Evolutionary conservation across 2,329 filamentous ascomycete genomes (phyloP).

Genomic region (Alternaria sp.): DNA sequence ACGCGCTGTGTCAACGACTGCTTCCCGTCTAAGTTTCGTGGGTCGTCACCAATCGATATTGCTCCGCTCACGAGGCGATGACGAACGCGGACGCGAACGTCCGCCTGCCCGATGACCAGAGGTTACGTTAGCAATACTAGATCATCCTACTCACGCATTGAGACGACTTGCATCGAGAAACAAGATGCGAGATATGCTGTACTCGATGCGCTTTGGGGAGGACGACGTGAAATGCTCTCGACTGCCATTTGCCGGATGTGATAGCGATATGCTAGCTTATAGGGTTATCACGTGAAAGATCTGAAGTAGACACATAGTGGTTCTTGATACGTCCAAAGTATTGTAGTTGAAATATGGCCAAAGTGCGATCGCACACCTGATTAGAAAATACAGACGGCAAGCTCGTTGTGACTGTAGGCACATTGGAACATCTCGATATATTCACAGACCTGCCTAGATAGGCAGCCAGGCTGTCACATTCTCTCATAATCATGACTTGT

Average conservation of each 20-base stretch:
- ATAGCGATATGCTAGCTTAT: no score
- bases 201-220: not conserved
- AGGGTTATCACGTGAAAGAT: not conserved
- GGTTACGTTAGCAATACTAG: not conserved
- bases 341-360: not conserved
- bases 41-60: conserved; percentile 3
- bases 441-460: not conserved
- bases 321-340: not conserved
- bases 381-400: not conserved
- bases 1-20: not conserved
- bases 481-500: not conserved
- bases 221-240: not conserved
- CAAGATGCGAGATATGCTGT: not conserved
- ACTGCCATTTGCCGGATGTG: not conserved
- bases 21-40: not conserved
- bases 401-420: not conserved
- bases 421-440: not conserved
- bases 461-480: not conserved
- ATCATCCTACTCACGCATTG: not conserved
- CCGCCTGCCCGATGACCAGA: not conserved
- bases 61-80: not conserved
- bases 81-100: not conserved
- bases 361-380: not conserved
- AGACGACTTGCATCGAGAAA: not conserved
- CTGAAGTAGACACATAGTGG: not conserved